Conservation (phyloP, 495 filamentous ascomycete species). For the Astrothelium subdiscretum region DNA sequence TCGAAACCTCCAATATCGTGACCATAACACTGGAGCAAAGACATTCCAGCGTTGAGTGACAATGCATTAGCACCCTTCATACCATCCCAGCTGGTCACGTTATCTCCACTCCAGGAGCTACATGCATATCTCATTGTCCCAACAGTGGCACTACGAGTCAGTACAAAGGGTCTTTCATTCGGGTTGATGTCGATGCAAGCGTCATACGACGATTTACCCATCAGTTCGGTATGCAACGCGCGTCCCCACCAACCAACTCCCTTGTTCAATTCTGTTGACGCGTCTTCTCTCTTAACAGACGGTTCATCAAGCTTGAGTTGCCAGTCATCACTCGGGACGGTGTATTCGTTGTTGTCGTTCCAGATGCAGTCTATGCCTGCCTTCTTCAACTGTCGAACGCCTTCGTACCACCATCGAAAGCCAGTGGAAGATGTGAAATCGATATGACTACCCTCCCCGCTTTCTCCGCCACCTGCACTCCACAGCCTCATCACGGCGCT, state of each 20-base stretch:
- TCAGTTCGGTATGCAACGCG: conserved; percentile 51
- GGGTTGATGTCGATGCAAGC: conserved; percentile 45
- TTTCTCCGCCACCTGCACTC: conserved; percentile 56
- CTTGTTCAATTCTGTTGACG: conserved; percentile 6
- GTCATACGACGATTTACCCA: conserved; percentile 54
- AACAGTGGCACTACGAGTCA: conserved; percentile 56
- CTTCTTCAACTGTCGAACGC: conserved; percentile 46
- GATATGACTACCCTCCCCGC: conserved; percentile 55
- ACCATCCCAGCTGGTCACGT: conserved; percentile 35
- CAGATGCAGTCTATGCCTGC: conserved; percentile 58
- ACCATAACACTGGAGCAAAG: conserved; percentile 52
- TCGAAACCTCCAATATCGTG: conserved; percentile 66
- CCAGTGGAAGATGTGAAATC: conserved; percentile 55
- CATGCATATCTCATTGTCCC: conserved; percentile 55
- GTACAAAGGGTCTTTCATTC: conserved; percentile 46
- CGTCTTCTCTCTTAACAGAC: conserved; percentile 5
- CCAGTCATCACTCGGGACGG: conserved; percentile 53
- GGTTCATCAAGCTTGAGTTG: conserved; percentile 38
- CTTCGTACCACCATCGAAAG: conserved; percentile 60
- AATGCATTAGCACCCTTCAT: conserved; percentile 58
- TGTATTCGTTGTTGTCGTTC: conserved; percentile 72
- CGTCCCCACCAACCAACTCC: conserved; percentile 53
- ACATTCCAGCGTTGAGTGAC: conserved; percentile 54
- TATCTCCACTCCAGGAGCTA: conserved; percentile 48
- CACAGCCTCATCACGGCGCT: conserved; percentile 50